Percentiles rank a stretch among this genome's conserved stretches.
These are phyloP conservation scores for Hapsidospora chrysogenum DNA, from an alignment of 495 filamentous ascomycete species.

Conservation along the genomic window DNA sequence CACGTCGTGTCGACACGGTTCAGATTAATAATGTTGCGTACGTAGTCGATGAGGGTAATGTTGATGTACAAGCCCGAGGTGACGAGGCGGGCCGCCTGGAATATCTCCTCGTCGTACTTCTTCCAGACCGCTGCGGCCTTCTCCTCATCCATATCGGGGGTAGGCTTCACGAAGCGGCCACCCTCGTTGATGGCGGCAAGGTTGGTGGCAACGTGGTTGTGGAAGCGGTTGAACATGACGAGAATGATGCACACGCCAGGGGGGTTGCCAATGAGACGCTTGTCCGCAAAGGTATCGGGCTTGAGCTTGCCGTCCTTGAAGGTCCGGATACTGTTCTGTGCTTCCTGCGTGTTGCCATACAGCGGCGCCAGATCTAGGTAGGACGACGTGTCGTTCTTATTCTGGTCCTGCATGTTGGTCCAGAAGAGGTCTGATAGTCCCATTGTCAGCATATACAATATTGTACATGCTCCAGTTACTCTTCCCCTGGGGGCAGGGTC, in stretches of 20 bases:
- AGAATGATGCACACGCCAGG: slow-evolving; percentile 65
- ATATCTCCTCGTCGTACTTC: slow-evolving; percentile 69
- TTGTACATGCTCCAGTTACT: too few relatives aligned
- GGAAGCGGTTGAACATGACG: slow-evolving; percentile 63
- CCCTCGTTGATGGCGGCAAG: slow-evolving; percentile 55
- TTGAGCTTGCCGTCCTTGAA: slow-evolving; percentile 75
- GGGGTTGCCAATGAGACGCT: slow-evolving; percentile 62
- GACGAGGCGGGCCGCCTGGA: slow-evolving; percentile 65
- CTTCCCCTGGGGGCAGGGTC: background rate
- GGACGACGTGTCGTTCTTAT: slow-evolving; percentile 57
- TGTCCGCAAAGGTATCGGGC: slow-evolving; percentile 65
- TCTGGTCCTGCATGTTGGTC: slow-evolving; percentile 24
- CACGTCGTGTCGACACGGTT: slow-evolving; percentile 63
- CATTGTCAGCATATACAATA: background rate
- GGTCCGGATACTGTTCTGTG: slow-evolving; percentile 60
- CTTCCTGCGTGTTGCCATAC: slow-evolving; percentile 65
- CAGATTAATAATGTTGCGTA: slow-evolving; percentile 70
- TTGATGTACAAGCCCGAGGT: slow-evolving; percentile 77
- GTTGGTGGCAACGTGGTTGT: slow-evolving; percentile 62
- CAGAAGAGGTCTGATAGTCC: slow-evolving; percentile 17
- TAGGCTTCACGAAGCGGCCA: slow-evolving; percentile 48
- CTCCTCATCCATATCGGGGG: slow-evolving; percentile 13
- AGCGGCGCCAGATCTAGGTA: slow-evolving; percentile 76
- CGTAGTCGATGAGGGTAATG: slow-evolving; percentile 67
- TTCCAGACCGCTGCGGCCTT: slow-evolving; percentile 41